Evolutionary conservation across 1,284 basidiomycete genomes (phyloP).

Genomic region (Marasmius sp.): DNA sequence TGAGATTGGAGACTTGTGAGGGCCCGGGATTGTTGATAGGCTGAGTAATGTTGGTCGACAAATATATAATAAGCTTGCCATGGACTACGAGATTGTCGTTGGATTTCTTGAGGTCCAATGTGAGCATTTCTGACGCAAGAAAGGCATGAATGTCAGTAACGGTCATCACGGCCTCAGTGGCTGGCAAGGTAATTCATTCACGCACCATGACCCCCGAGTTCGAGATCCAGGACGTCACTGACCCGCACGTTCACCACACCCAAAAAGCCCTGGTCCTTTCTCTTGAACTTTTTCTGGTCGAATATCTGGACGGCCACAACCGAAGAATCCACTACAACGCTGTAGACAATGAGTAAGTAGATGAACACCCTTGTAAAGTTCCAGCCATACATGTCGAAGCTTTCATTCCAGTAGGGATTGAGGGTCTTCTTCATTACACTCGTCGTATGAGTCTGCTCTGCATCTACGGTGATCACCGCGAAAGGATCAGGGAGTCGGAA

Average conservation of each 20-base stretch:
- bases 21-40: constrained; percentile 78
- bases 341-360: constrained; percentile 28
- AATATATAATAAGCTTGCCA: constrained; percentile 88
- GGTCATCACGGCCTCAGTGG: neutral
- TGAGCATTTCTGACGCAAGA: constrained; percentile 74
- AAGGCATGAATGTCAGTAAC: constrained; percentile 5
- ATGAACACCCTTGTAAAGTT: neutral
- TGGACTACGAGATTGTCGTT: constrained; percentile 89
- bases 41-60: constrained; percentile 79
- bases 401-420: constrained; percentile 94
- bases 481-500: constrained; percentile 93
- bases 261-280: constrained; percentile 92
- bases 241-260: constrained; percentile 93
- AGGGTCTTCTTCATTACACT: constrained; percentile 88
- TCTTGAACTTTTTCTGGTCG: constrained; percentile 96
- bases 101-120: constrained; percentile 86
- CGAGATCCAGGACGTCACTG: constrained; percentile 86
- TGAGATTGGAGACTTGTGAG: constrained; percentile 56
- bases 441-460: constrained; percentile 92
- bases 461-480: constrained; percentile 92
- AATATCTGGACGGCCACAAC: constrained; percentile 94
- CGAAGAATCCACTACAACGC: constrained; percentile 87
- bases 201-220: constrained; percentile 74
- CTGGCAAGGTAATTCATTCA: constrained; percentile 1
- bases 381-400: constrained; percentile 76